A percentile compares a stretch with the other conserved stretches of the same genome.
phyloP scores from a whole-genome alignment of 257 asterid species.

The Nicotiana sylvestris region DNA sequence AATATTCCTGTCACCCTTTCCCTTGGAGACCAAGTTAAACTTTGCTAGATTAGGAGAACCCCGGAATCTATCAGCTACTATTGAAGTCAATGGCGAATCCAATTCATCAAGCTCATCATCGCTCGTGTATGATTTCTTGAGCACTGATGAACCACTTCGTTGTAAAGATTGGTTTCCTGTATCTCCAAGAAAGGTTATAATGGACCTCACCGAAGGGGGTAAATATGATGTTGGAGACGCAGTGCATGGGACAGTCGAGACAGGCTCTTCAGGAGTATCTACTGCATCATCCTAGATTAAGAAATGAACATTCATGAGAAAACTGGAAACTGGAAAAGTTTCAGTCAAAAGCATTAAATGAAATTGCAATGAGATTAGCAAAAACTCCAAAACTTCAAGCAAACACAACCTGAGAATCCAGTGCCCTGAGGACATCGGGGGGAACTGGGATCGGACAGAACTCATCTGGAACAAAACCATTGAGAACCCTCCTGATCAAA shows the following conservation, averaged over 20 bases:
- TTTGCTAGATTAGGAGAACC: conserved; percentile 41
- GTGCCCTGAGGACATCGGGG: conserved; percentile 46
- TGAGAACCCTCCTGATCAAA: conserved; percentile 60
- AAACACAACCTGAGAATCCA: conserved; percentile 51
- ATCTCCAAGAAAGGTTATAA: conserved; percentile 45
- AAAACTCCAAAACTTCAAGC: not conserved
- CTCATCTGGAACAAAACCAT: conserved; percentile 76
- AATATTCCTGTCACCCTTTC: conserved; percentile 48
- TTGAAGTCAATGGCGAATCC: conserved; percentile 58
- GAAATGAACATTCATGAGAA: not conserved
- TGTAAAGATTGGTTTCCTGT: conserved; percentile 46
- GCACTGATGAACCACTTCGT: conserved; percentile 45
- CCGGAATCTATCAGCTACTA: conserved; percentile 52
- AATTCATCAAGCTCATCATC: conserved; percentile 85
- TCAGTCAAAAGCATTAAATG: not conserved
- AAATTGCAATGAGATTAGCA: not conserved
- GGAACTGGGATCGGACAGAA: conserved; percentile 91
- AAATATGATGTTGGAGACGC: conserved; percentile 48
- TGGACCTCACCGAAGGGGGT: conserved; percentile 63
- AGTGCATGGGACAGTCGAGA: conserved; percentile 51
- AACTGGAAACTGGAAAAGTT: not conserved
- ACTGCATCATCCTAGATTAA: conserved; percentile 34
- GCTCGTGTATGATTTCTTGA: conserved; percentile 59
- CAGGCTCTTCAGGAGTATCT: conserved; percentile 24
- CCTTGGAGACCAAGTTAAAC: conserved; percentile 46